Percentiles rank a stretch among this genome's conserved stretches.
phyloP scores from a whole-genome alignment of 495 filamentous ascomycete species.

The Achaetomiella virescens region DNA sequence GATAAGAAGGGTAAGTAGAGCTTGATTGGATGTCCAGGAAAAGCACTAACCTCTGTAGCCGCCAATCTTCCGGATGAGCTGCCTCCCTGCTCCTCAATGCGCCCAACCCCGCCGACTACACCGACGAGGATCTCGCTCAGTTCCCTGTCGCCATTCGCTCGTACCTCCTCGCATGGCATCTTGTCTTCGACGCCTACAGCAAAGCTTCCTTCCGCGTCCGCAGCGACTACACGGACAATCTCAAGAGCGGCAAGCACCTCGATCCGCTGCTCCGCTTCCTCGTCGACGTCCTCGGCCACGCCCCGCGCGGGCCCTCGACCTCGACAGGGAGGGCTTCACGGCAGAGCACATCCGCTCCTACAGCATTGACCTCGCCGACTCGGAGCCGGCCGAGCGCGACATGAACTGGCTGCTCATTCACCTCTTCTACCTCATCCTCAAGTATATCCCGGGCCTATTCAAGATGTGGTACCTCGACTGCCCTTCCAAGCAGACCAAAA shows the following conservation, averaged over 20 bases:
- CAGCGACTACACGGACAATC: conserved; percentile 64
- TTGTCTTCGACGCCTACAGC: conserved; percentile 82
- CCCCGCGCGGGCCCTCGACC: conserved; percentile 56
- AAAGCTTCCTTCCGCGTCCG: conserved; percentile 75
- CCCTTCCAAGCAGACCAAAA: conserved; percentile 66
- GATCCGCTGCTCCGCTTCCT: conserved; percentile 66
- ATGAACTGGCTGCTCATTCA: conserved; percentile 79
- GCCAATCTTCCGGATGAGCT: conserved; percentile 63
- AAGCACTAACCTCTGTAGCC: conserved; percentile 30
- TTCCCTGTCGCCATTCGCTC: conserved; percentile 55
- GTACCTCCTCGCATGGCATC: conserved; percentile 87
- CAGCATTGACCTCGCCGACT: conserved; percentile 46
- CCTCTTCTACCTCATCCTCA: conserved; percentile 75
- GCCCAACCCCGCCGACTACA: conserved; percentile 39
- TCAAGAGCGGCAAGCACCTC: conserved; percentile 68
- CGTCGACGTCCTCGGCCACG: conserved; percentile 75
- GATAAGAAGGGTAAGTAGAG: conserved; percentile 53
- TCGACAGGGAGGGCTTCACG: conserved; percentile 39
- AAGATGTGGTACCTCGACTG: conserved; percentile 82
- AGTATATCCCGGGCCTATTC: conserved; percentile 65
- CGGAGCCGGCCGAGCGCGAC: conserved; percentile 56
- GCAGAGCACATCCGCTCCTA: conserved; percentile 65
- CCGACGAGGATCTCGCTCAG: conserved; percentile 39
- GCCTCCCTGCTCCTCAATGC: conserved; percentile 54
- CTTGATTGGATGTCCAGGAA: no score